Percentiles rank a stretch among this genome's conserved stretches.
Conservation (phyloP, 768 basidiomycete genomes). For the Tulasnella sp. region DNA sequence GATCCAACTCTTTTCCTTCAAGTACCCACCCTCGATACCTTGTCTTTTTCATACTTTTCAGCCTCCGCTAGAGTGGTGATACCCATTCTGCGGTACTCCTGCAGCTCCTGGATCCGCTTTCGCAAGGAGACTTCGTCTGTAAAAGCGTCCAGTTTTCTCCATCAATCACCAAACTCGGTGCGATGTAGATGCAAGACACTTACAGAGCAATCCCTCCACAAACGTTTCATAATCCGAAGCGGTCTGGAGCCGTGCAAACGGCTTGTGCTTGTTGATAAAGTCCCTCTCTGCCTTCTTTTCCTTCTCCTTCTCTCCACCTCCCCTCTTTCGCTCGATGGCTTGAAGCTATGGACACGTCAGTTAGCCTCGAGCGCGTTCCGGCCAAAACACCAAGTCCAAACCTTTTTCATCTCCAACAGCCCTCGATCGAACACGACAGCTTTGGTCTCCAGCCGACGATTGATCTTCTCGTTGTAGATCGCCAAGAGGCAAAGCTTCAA, state of each 20-base stretch:
- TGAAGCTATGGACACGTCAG: constrained; percentile 59
- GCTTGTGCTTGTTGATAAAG: constrained; percentile 79
- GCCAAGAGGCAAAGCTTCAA: constrained; percentile 88
- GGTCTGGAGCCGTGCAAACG: constrained; percentile 87
- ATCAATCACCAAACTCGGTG: neutral
- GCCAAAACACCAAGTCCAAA: constrained; percentile 39
- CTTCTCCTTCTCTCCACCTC: neutral
- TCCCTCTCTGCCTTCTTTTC: constrained; percentile 82
- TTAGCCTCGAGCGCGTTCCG: neutral
- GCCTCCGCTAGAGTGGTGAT: constrained; percentile 82
- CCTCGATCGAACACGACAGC: constrained; percentile 88
- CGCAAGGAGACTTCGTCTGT: constrained; percentile 84
- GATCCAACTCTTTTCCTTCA: neutral
- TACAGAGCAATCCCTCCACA: constrained; percentile 85
- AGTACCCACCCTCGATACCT: constrained; percentile 62
- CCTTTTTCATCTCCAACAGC: constrained; percentile 91
- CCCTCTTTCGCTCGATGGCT: constrained; percentile 83
- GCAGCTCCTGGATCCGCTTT: constrained; percentile 85
- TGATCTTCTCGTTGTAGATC: constrained; percentile 85
- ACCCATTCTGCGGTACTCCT: constrained; percentile 83
- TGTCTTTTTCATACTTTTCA: constrained; percentile 79
- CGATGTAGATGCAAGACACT: constrained; percentile 34
- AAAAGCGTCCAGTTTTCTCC: neutral
- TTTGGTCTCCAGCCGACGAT: constrained; percentile 80
- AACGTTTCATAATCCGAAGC: constrained; percentile 88